Base-by-base conservation (phyloP, 768 basidiomycete species). In the Asterophora parasitica region DNA sequence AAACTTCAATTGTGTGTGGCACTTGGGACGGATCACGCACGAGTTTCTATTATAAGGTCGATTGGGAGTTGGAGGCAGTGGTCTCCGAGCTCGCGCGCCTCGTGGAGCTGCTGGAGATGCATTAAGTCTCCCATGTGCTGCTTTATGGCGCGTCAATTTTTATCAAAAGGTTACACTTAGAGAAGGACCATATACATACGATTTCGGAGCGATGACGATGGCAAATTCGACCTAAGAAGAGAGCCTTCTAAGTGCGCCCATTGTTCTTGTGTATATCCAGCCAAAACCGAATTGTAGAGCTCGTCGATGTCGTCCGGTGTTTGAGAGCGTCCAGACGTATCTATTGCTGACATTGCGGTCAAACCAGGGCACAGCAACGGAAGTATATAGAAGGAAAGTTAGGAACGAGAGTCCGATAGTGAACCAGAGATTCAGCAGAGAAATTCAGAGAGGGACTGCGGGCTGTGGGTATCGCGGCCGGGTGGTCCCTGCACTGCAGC, bases 271-370 rank as follows among this genome's bases (percentile, higher is more conserved):
- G 65, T 68, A 52, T 78, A 82, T 35, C 74, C 78, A 37, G 68
- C 70, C 63, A 77, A 77, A 30, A 82, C 81, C 54, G 77, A 73
- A 49, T 75, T 69, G 59, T 79, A 82, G 39, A 83, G 69, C 50
- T 74, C 72, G 32, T 82, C 76, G 10, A 83, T 68, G 57, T 81
- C 81, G 48, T 75, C 76, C 34, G 76, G 72, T 10, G 54, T 49
- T 37, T 38, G 51, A 34, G 56, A 44, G 11, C 44, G 50, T 42
- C 51, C 41, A 38, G 53, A 28, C 17, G 34, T 8, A 44, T 20
- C 12, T 55, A 41, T 17, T 35, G 55, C 17, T 12, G 46, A 19
- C 52, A 53, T 53, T 17, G 38, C 8, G 44, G 46, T 44, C 38
- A 38, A 35, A 32, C 26, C 30, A 43, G 42, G 23, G 17, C n/a